These are phyloP conservation scores for Vicia sativa DNA, from an alignment of 306 rosid species.

Conservation along the genomic window DNA sequence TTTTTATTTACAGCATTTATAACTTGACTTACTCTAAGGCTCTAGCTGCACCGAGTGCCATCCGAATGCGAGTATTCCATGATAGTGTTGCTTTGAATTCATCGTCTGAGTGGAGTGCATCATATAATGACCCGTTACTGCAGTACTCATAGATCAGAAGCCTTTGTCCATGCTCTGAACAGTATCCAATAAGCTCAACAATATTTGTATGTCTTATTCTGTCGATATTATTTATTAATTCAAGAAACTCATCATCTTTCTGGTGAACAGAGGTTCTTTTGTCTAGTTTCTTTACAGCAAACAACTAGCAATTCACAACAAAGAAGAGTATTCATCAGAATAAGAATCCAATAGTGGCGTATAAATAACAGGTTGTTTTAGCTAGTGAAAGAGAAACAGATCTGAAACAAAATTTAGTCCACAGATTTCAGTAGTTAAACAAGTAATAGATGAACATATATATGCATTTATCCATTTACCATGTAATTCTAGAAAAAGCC, in stretches of 20 bases:
- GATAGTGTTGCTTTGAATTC: constrained; percentile 66
- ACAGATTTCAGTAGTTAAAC: background rate
- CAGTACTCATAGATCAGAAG: constrained; percentile 92
- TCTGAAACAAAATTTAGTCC: constrained; percentile 4
- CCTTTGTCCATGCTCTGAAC: constrained; percentile 96
- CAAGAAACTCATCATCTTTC: constrained; percentile 82
- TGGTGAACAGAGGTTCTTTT: constrained; percentile 64
- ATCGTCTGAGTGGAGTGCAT: constrained; percentile 74
- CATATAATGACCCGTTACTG: constrained; percentile 78
- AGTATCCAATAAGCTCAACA: constrained; percentile 86
- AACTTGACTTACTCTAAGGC: constrained; percentile 85
- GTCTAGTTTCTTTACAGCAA: constrained; percentile 90
- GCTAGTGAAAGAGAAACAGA: constrained; percentile 21
- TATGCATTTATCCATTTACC: too few species aligned
- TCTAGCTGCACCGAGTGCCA: constrained; percentile 97
- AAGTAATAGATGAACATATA: too few species aligned
- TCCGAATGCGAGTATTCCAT: constrained; percentile 84
- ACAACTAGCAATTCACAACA: constrained; percentile 62
- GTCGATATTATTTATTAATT: constrained; percentile 76
- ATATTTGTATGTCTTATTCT: constrained; percentile 77
- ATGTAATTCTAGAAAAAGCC: too few species aligned
- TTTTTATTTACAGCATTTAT: background rate
- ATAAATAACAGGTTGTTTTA: background rate
- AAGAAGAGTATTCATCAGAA: constrained; percentile 34
- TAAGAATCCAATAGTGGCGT: constrained; percentile 28